Evolutionary conservation across 179 eudicot genomes (phyloP).

Genomic region (Silene coronaria): DNA sequence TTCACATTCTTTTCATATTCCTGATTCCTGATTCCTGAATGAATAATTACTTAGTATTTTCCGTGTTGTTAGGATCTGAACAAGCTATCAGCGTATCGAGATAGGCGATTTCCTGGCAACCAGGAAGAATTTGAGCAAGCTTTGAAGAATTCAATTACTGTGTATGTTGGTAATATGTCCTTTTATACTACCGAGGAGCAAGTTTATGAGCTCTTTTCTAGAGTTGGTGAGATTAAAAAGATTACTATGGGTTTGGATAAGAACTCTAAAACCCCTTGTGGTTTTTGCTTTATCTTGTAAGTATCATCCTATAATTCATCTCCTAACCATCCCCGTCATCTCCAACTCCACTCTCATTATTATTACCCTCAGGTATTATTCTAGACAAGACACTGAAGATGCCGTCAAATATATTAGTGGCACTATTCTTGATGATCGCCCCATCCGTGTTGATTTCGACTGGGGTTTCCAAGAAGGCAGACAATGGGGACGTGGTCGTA

Average conservation of each 20-base stretch:
- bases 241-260: constrained; percentile 35
- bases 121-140: constrained; percentile 38
- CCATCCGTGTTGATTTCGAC: constrained; percentile 95
- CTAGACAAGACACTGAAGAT: constrained; percentile 90
- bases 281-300: constrained; percentile 35
- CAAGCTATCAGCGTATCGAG: constrained; percentile 36
- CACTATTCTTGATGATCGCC: constrained; percentile 95
- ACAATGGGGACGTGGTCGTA: constrained; percentile 98
- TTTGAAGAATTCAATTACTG: constrained; percentile 31
- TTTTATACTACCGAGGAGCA: constrained; percentile 33
- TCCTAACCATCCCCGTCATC: too few species aligned
- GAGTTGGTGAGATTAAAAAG: constrained; percentile 36
- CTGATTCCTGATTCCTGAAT: neutral
- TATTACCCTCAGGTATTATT: constrained; percentile 90
- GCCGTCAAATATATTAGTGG: constrained; percentile 87
- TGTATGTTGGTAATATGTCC: constrained; percentile 34
- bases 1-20: neutral
- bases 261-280: constrained; percentile 37
- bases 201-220: constrained; percentile 30
- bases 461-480: constrained; percentile 99
- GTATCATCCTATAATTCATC: too few species aligned
- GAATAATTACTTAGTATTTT: neutral
- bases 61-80: constrained; percentile 23
- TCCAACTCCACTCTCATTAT: too few species aligned
- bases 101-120: constrained; percentile 30